Conservation (phyloP, 352 stramenopile genomes). For the Pythium grandisporangium region DNA sequence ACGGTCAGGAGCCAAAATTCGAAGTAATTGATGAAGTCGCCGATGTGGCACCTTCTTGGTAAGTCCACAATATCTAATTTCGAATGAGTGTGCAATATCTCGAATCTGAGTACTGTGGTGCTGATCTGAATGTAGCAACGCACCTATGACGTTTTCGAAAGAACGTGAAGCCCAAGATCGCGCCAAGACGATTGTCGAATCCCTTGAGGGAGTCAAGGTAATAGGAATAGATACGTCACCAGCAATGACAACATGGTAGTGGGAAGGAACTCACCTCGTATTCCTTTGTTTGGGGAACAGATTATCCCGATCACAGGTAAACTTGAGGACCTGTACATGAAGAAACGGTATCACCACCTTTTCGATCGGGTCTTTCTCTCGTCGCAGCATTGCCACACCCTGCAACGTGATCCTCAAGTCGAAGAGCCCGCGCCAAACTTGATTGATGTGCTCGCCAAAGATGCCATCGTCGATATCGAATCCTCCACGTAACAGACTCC, state of each 20-base stretch:
- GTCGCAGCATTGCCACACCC: conserved; percentile 40
- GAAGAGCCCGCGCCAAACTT: conserved; percentile 13
- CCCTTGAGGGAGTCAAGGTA: conserved; percentile 53
- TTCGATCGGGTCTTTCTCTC: conserved; percentile 72
- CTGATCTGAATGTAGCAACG: no score
- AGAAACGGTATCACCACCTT: conserved; percentile 43
- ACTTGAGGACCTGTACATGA: conserved; percentile 45
- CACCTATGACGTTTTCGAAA: conserved; percentile 13
- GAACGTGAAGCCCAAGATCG: conserved; percentile 23
- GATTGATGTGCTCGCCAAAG: conserved; percentile 25
- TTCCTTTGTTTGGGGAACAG: conserved; percentile 10
- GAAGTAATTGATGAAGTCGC: conserved; percentile 14
- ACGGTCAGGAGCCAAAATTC: no score
- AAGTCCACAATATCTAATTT: no score
- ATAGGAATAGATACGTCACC: no score
- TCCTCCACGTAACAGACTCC: conserved; percentile 40
- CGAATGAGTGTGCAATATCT: no score
- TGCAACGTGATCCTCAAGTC: conserved; percentile 15
- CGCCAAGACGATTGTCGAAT: conserved; percentile 30
- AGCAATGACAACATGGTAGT: background rate
- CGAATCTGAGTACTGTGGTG: no score
- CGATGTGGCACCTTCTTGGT: no score
- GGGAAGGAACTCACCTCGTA: background rate
- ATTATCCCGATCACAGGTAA: conserved; percentile 55
- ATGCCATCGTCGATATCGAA: conserved; percentile 50